Evolutionary conservation across 2,329 filamentous ascomycete genomes (phyloP).

Genomic region (Cylindrodendrum hubeiense): DNA sequence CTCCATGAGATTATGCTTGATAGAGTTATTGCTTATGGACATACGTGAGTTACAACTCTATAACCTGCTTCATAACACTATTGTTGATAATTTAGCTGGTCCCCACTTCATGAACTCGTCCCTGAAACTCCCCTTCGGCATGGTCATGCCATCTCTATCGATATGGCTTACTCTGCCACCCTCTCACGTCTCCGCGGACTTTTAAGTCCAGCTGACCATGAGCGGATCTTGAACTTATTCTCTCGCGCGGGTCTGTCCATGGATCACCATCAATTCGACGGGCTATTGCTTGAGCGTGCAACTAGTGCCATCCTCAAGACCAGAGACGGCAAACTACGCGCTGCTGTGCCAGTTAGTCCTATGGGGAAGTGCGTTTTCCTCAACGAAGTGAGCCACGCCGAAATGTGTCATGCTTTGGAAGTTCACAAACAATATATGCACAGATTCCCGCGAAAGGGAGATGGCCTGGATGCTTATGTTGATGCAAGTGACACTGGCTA

Average conservation of each 20-base stretch:
- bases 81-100: slow-evolving; percentile 64
- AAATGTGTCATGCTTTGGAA: slow-evolving; percentile 71
- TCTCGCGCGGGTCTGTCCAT: slow-evolving; percentile 78
- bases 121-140: slow-evolving; percentile 77
- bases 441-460: slow-evolving; percentile 72
- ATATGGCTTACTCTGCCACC: slow-evolving; percentile 82
- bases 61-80: accelerated
- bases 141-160: slow-evolving; percentile 80
- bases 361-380: slow-evolving; percentile 76
- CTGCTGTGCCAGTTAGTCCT: slow-evolving; percentile 74
- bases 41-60: slow-evolving; percentile 63
- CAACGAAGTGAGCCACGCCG: slow-evolving; percentile 73
- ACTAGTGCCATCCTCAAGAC: slow-evolving; percentile 79
- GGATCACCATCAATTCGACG: slow-evolving; percentile 77
- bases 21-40: slow-evolving; percentile 79
- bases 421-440: slow-evolving; percentile 75
- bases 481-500: slow-evolving; percentile 77
- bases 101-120: slow-evolving; percentile 77
- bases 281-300: slow-evolving; percentile 72
- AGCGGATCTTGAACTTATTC: slow-evolving; percentile 74
- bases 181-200: slow-evolving; percentile 73
- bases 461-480: slow-evolving; percentile 76
- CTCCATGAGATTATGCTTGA: slow-evolving; percentile 80
- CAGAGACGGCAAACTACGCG: slow-evolving; percentile 75
- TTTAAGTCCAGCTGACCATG: slow-evolving; percentile 70